These are phyloP conservation scores for Sphaerulina vaccinii DNA, from an alignment of 2,329 filamentous ascomycete species.

Conservation along the genomic window DNA sequence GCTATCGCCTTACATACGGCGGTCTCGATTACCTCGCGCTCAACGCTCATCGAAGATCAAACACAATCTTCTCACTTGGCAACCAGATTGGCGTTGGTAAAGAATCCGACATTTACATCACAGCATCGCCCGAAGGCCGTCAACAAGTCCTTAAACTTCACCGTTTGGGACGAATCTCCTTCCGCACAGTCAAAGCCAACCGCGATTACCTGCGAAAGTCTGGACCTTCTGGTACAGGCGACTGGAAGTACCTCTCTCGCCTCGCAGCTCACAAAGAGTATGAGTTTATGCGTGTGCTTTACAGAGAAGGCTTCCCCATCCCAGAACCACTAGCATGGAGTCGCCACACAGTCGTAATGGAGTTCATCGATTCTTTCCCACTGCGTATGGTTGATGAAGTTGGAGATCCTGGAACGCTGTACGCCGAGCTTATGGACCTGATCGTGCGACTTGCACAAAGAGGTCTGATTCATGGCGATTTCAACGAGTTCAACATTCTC, in stretches of 20 bases:
- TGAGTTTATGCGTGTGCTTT: slow-evolving; percentile 86
- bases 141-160: slow-evolving; percentile 94
- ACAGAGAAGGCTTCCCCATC: slow-evolving; percentile 82
- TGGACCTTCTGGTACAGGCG: slow-evolving; percentile 58
- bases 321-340: slow-evolving; percentile 86
- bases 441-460: slow-evolving; percentile 80
- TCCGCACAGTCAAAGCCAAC: slow-evolving; percentile 93
- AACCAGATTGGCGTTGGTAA: slow-evolving; percentile 95
- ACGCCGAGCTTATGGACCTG: slow-evolving; percentile 84
- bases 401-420: slow-evolving; percentile 79
- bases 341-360: slow-evolving; percentile 95
- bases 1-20: slow-evolving; percentile 93
- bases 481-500: slow-evolving; percentile 98
- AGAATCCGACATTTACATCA: slow-evolving; percentile 94
- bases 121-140: slow-evolving; percentile 72
- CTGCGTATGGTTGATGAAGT: slow-evolving; percentile 83
- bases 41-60: slow-evolving; percentile 78
- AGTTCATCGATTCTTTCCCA: slow-evolving; percentile 86
- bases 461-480: slow-evolving; percentile 94
- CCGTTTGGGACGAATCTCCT: slow-evolving; percentile 90
- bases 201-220: slow-evolving; percentile 89
- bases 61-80: slow-evolving; percentile 85
- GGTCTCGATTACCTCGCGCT: slow-evolving; percentile 97
- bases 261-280: slow-evolving; percentile 92
- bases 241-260: slow-evolving; percentile 97